Base-by-base conservation (phyloP, 2,329 filamentous ascomycete species). In the Colletotrichum limetticola region DNA sequence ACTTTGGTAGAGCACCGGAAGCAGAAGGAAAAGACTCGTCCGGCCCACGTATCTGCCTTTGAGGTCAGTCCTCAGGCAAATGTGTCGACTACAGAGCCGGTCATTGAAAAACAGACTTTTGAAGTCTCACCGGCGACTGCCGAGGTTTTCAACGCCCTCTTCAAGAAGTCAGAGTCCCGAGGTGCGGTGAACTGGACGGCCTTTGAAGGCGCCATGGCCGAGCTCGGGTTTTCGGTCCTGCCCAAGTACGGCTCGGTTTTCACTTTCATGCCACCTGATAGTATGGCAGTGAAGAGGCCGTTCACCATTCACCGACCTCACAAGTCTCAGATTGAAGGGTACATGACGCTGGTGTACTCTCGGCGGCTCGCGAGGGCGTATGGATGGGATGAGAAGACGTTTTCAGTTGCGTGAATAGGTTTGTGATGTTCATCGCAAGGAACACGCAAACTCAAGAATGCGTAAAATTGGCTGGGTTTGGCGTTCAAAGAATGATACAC, bases 21-120 rank as follows among this genome's bases (percentile, higher is more conserved):
- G 26, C 70, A 82, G 53, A 88, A 87, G 71, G 79, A 84, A 56
- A 88, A 86, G 78, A 86, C 85, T 0, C 83, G 85, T 0, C 83
- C 81, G 4, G 68, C 77, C 0, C 76, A 83, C 30, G 80, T 81
- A 1, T 84, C 82, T 0, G 65, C 77, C 0, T 83, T 82, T 60
- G 79, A 82, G 1, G 80, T 82, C 59, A 68, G 74, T 6, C 72
- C 78, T 4, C 32, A 60, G 0, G 6, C 42, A 0, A 49, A 75
- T 3, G 1, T 46, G 2, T 14, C 37, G 1, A 3, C 19, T 49
- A 4, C 5, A 26, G 30, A 53, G 0, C 3, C 26, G 14, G 3
- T 5, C 35, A 0, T n/a, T 2, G 49, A 74, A 3, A 2, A 69
- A 0, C 67, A 76, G 55, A 77, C 71, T 0, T 74, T 86, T 22